Conservation (phyloP, 306 rosid species). For the Fragaria iinumae region DNA sequence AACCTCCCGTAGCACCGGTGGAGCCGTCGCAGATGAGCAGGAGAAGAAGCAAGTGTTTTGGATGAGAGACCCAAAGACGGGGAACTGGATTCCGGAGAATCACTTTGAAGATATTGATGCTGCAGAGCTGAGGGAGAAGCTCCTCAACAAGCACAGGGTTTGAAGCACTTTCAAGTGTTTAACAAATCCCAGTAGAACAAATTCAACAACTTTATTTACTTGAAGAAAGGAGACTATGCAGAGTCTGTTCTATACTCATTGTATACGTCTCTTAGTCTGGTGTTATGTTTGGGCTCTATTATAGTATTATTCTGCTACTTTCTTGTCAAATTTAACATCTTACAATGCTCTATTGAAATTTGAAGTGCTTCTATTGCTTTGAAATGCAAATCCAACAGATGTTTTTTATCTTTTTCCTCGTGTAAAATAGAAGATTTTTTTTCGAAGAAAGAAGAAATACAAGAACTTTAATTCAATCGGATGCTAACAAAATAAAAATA, state of each 20-base stretch:
- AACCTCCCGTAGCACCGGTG: background rate
- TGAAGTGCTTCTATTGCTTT: too few relatives aligned
- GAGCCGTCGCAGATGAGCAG: background rate
- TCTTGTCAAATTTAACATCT: background rate
- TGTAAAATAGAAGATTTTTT: too few relatives aligned
- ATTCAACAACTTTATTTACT: background rate
- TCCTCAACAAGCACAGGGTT: constrained; percentile 27
- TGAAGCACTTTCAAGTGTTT: background rate
- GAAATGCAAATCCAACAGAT: too few relatives aligned
- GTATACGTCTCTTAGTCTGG: background rate
- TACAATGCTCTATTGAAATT: too few relatives aligned
- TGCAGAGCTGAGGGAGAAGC: constrained; percentile 48
- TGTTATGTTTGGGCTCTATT: background rate
- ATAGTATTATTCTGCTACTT: background rate
- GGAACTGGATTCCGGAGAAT: constrained; percentile 69
- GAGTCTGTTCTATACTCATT: background rate
- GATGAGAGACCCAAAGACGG: constrained; percentile 68
- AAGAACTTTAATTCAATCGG: too few relatives aligned
- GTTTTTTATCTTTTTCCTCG: too few relatives aligned
- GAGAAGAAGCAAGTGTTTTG: constrained; percentile 35
- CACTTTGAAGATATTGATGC: constrained; percentile 46
- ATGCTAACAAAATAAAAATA: too few relatives aligned
- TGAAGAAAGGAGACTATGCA: background rate
- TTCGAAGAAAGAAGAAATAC: too few relatives aligned
- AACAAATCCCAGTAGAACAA: background rate